Base-by-base conservation (phyloP, 345 rosid species). In the Diplotaxis tenuifolia region DNA sequence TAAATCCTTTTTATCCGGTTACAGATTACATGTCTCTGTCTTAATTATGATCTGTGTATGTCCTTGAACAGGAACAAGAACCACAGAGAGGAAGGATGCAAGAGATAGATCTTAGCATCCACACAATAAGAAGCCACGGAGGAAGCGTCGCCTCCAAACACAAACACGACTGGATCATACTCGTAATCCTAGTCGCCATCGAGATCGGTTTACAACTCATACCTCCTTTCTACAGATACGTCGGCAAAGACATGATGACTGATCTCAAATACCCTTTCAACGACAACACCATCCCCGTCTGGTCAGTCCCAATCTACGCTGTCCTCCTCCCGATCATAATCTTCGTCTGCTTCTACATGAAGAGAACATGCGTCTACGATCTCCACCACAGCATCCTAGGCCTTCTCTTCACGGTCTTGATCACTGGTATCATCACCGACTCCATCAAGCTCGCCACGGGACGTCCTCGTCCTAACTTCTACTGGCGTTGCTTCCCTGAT, bases 401-500 rank as follows among this genome's bases (percentile, higher is more conserved):
- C 2, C 78, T 93, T 6, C 61, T 84, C 25, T 93, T 86, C 84
- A 68, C 98, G 28, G 83, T 85, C 38, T 49, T 91, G 82, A 85
- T 90, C 7, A 89, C 96, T 27, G 92, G 75, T 12, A 85, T 93
- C 36, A 84, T 93, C 28, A 88, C 97, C 3, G 91, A 91, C 82
- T 84, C 97, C 18, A 83, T 91, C 28, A 93, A 93, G 76, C 54
- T 60, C 60, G 91, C 94, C 1, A 88, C 88, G 0, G 97, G 98
- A 31, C 77, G 96, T 6, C 98, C 97, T 12, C 86, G 98, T 27
- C 98, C 98, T 12, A 85, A 93, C 83, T 93, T 90, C 86, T 93
- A 87, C 70, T 93, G 97, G 96, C 96, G 98, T 23, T 91, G 98
- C 81, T 93, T 93, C 80, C 98, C 97, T 9, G 96, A 93, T 25